Evolutionary conservation across 179 eudicot species (phyloP).

Genomic region (Drosera spatulata): DNA sequence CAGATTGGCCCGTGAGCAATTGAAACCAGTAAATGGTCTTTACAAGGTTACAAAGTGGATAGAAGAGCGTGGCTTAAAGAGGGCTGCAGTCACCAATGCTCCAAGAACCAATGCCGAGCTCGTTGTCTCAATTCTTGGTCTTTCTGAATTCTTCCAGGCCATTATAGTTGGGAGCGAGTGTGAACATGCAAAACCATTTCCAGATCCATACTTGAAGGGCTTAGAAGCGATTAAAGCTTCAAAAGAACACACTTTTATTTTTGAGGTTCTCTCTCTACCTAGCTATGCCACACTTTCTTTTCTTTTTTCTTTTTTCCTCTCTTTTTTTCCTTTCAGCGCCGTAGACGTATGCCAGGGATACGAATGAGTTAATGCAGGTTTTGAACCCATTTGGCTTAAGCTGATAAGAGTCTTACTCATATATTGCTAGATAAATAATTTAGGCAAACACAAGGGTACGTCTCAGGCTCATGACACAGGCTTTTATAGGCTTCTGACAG

Average conservation of each 20-base stretch:
- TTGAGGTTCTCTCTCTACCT: slow-evolving; percentile 37
- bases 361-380: too few species aligned
- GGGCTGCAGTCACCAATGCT: slow-evolving; percentile 94
- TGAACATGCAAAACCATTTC: slow-evolving; percentile 84
- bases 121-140: slow-evolving; percentile 65
- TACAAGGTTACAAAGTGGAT: slow-evolving; percentile 66
- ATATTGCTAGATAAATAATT: too few species aligned
- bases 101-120: slow-evolving; percentile 83
- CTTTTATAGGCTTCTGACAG: too few species aligned
- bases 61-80: slow-evolving; percentile 63
- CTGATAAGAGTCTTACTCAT: too few species aligned
- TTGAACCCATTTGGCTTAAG: too few species aligned
- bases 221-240: slow-evolving; percentile 61
- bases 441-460: too few species aligned
- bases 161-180: slow-evolving; percentile 74
- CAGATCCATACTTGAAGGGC: slow-evolving; percentile 83
- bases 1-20: slow-evolving; percentile 63
- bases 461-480: too few species aligned
- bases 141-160: slow-evolving; percentile 66
- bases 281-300: too few species aligned
- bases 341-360: too few species aligned
- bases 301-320: too few species aligned
- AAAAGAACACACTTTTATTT: slow-evolving; percentile 75
- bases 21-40: slow-evolving; percentile 59
- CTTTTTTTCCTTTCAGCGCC: too few species aligned